phyloP scores from a whole-genome alignment of 2,329 filamentous ascomycete genomes.

The Elsinoe batatas region DNA sequence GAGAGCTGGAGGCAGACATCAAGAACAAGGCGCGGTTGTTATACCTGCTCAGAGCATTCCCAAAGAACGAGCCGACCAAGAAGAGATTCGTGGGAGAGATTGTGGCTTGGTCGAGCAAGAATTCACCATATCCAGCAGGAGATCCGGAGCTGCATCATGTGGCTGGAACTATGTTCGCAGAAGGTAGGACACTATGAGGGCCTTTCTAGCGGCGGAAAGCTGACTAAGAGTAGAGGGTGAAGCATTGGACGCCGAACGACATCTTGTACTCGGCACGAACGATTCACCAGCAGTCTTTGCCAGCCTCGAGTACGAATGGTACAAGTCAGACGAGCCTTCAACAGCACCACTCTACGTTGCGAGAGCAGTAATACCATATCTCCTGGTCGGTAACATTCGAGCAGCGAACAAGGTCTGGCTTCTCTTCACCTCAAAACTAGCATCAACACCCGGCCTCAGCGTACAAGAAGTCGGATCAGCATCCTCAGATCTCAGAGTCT shows the following conservation, averaged over 20 bases:
- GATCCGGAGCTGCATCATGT: conserved; percentile 94
- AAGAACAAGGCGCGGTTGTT: conserved; percentile 63
- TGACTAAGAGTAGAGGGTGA: conserved; percentile 54
- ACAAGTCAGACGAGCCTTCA: conserved; percentile 76
- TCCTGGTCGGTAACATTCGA: conserved; percentile 80
- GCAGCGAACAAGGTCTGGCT: conserved; percentile 76
- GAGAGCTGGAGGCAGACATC: conserved; percentile 67
- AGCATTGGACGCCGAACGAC: conserved; percentile 83
- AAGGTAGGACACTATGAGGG: conserved; percentile 39
- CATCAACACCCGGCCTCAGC: conserved; percentile 52
- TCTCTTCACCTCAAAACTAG: conserved; percentile 60
- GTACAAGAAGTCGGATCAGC: conserved; percentile 73
- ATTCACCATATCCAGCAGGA: conserved; percentile 77
- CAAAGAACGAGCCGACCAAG: conserved; percentile 72
- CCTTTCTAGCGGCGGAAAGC: background rate
- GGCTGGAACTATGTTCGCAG: conserved; percentile 76
- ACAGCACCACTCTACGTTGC: conserved; percentile 79
- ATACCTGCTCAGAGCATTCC: conserved; percentile 70
- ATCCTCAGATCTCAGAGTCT: conserved; percentile 63
- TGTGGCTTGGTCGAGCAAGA: conserved; percentile 79
- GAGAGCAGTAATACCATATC: conserved; percentile 80
- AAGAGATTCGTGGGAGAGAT: conserved; percentile 88
- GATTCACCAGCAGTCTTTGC: conserved; percentile 75
- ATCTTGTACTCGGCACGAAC: conserved; percentile 78
- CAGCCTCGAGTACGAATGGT: conserved; percentile 87